Conservation (phyloP, 108 stramenopile species). For the Nitzschia sp. region DNA sequence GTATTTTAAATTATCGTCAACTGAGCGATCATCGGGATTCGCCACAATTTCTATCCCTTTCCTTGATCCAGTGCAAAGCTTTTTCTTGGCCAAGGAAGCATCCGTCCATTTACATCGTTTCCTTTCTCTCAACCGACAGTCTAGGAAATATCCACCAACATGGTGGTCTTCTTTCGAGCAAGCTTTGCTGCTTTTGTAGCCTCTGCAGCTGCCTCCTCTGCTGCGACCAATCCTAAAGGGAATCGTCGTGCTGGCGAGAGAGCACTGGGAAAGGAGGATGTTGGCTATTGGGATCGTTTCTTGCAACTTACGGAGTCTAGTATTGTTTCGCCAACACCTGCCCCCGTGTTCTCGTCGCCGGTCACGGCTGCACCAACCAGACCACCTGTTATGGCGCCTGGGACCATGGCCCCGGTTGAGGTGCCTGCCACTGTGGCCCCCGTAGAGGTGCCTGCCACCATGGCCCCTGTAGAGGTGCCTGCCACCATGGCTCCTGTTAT, state of each 20-base stretch:
- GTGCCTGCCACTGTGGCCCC: background rate
- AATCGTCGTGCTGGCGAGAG: background rate
- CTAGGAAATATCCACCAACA: background rate
- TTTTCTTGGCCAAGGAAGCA: no score
- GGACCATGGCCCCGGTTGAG: background rate
- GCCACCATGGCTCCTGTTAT: background rate
- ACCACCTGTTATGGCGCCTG: background rate
- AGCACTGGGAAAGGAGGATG: background rate
- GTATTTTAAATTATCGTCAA: no score
- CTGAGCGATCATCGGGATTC: no score
- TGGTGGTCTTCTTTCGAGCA: background rate
- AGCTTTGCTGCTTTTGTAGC: background rate
- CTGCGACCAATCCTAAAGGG: background rate
- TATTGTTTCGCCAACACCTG: background rate
- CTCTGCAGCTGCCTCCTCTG: background rate
- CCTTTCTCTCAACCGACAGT: no score
- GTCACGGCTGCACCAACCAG: background rate
- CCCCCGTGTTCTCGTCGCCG: background rate
- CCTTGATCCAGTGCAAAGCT: no score
- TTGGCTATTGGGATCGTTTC: constrained; percentile 3
- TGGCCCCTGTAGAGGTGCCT: background rate
- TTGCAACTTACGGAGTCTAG: background rate
- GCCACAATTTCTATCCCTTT: no score
- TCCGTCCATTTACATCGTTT: no score
- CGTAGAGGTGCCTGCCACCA: background rate